A percentile compares a stretch with the other conserved stretches of the same genome.
phyloP scores from a whole-genome alignment of 1,139 yeast species.

The Blastobotrys serpentis region DNA sequence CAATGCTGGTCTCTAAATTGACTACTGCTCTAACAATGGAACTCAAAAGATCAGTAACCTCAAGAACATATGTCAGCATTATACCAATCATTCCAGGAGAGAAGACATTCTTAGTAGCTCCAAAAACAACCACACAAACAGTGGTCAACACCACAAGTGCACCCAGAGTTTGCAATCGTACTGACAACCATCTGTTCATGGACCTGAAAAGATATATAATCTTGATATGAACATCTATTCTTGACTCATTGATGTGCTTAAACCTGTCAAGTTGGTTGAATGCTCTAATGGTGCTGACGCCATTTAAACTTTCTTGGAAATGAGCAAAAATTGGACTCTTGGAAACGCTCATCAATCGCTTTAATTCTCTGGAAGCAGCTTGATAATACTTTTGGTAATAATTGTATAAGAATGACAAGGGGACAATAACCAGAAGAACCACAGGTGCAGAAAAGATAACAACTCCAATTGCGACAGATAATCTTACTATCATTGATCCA shows the following conservation, averaged over 20 bases:
- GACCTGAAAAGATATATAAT: conserved; percentile 48
- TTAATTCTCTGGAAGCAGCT: conserved; percentile 82
- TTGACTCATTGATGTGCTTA: conserved; percentile 52
- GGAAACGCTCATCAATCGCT: conserved; percentile 91
- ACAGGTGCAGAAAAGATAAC: conserved; percentile 73
- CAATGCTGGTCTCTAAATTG: conserved; percentile 71
- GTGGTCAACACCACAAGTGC: conserved; percentile 61
- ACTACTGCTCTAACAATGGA: conserved; percentile 67
- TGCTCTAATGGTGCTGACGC: conserved; percentile 78
- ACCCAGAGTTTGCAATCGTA: conserved; percentile 68
- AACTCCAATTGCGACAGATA: conserved; percentile 62
- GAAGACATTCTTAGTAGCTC: conserved; percentile 52
- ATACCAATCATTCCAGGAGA: conserved; percentile 73
- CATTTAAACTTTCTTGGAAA: conserved; percentile 91
- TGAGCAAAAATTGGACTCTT: conserved; percentile 94
- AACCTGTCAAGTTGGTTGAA: conserved; percentile 53
- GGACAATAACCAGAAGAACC: conserved; percentile 47
- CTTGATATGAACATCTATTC: conserved; percentile 62
- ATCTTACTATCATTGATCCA: conserved; percentile 52
- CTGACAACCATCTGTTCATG: conserved; percentile 66
- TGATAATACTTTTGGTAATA: conserved; percentile 87
- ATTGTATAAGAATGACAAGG: conserved; percentile 59
- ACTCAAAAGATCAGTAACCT: conserved; percentile 59
- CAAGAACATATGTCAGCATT: conserved; percentile 67
- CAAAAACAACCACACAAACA: conserved; percentile 47